Evolutionary conservation across 306 rosid genomes (phyloP).

Genomic region (Leucaena leucocephala): DNA sequence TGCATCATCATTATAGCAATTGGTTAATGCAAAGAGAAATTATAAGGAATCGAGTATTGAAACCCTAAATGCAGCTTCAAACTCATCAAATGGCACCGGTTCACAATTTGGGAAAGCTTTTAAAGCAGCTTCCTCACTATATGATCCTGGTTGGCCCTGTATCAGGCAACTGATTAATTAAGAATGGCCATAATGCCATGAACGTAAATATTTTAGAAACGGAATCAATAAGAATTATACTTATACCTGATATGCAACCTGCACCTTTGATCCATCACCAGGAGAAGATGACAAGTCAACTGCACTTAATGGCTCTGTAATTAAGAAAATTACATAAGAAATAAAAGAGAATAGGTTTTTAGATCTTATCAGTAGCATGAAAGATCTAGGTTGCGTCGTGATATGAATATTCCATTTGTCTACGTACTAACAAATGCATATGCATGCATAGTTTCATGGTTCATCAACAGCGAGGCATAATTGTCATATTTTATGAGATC

Average conservation of each 20-base stretch:
- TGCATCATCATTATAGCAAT: conserved; percentile 25
- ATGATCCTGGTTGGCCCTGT: conserved; percentile 90
- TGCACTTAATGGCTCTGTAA: conserved; percentile 79
- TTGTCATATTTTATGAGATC: neutral
- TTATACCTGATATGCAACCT: conserved; percentile 88
- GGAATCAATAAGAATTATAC: conserved; percentile 11
- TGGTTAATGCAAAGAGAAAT: neutral
- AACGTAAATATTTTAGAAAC: conserved; percentile 20
- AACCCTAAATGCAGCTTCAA: conserved; percentile 92
- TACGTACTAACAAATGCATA: neutral
- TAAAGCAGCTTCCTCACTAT: conserved; percentile 83
- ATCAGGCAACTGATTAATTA: conserved; percentile 32
- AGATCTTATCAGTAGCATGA: conserved; percentile 24
- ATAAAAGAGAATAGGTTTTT: conserved; percentile 7
- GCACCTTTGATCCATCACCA: conserved; percentile 67
- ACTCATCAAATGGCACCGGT: conserved; percentile 86
- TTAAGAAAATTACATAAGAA: conserved; percentile 28
- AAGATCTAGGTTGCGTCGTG: conserved; percentile 7
- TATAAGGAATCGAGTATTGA: conserved; percentile 17
- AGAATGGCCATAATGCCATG: conserved; percentile 30
- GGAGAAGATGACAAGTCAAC: conserved; percentile 45
- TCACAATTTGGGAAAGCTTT: conserved; percentile 85
- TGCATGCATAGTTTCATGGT: conserved; percentile 12
- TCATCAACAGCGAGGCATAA: neutral
- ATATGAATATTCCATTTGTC: conserved; percentile 4